These are phyloP conservation scores for Zoysia japonica DNA, from an alignment of 176 grass and related monocot species.

Conservation along the genomic window DNA sequence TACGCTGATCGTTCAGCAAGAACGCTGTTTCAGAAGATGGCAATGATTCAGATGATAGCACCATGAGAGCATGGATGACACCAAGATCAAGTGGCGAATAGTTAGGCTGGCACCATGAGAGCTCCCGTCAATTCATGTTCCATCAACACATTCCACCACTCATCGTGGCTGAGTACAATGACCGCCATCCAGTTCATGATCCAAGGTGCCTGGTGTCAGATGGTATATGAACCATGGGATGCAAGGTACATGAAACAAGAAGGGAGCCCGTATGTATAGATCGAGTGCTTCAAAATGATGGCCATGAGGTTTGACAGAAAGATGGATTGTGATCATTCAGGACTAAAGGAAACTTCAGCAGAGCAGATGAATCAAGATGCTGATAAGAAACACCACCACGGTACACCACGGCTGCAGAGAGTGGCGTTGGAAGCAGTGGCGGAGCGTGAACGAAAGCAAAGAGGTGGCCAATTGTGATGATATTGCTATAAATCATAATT, in stretches of 20 bases:
- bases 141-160: background rate
- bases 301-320: background rate
- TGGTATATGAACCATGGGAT: background rate
- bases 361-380: conserved; percentile 13
- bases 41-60: conserved; percentile 23
- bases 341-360: conserved; percentile 21
- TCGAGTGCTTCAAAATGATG: conserved; percentile 23
- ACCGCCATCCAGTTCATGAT: conserved; percentile 23
- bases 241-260: background rate
- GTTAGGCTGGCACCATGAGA: conserved; percentile 21
- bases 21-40: background rate
- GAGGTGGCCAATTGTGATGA: no score
- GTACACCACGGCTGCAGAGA: background rate
- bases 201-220: background rate
- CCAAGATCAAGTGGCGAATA: background rate
- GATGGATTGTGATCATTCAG: background rate
- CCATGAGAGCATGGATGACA: background rate
- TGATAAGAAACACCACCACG: background rate
- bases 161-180: background rate
- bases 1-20: background rate
- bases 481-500: no score
- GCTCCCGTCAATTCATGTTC: conserved; percentile 10
- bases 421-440: background rate
- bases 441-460: no score
- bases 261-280: background rate